These are phyloP conservation scores for Pelargonium australe DNA, from an alignment of 441 rosid genomes.

Conservation along the genomic window DNA sequence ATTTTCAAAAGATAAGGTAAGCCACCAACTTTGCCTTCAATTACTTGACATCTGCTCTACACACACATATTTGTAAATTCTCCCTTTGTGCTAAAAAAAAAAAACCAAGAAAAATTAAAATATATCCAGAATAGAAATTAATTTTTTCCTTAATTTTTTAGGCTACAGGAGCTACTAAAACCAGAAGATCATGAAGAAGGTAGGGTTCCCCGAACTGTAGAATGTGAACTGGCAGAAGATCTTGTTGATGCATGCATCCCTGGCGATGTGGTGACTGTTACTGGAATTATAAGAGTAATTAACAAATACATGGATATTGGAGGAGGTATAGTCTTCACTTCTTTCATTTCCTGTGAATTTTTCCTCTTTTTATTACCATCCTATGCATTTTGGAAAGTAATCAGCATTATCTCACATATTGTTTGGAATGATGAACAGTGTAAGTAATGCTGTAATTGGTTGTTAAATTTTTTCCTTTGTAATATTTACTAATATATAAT, in stretches of 20 bases:
- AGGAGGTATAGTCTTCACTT: constrained; percentile 86
- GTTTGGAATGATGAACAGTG: neutral
- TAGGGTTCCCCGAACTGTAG: constrained; percentile 94
- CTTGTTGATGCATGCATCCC: constrained; percentile 91
- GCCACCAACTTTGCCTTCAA: neutral
- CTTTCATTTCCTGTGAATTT: neutral
- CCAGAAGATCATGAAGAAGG: constrained; percentile 97
- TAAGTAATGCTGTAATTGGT: neutral
- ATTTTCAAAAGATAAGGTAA: constrained; percentile 95
- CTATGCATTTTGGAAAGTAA: neutral
- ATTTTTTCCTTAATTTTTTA: constrained; percentile 20
- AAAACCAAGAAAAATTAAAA: neutral
- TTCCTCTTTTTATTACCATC: neutral
- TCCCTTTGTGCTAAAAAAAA: neutral
- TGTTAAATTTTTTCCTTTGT: neutral
- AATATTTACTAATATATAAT: neutral
- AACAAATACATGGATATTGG: constrained; percentile 91
- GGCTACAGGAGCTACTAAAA: constrained; percentile 77
- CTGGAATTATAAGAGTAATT: constrained; percentile 83
- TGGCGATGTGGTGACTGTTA: constrained; percentile 96
- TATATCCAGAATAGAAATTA: neutral
- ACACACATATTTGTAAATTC: neutral
- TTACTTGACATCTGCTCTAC: too few species aligned
- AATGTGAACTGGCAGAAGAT: constrained; percentile 91
- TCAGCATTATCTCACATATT: neutral